Base-by-base conservation (phyloP, 148 eudicot species). In the Fallopia convolvulus region DNA sequence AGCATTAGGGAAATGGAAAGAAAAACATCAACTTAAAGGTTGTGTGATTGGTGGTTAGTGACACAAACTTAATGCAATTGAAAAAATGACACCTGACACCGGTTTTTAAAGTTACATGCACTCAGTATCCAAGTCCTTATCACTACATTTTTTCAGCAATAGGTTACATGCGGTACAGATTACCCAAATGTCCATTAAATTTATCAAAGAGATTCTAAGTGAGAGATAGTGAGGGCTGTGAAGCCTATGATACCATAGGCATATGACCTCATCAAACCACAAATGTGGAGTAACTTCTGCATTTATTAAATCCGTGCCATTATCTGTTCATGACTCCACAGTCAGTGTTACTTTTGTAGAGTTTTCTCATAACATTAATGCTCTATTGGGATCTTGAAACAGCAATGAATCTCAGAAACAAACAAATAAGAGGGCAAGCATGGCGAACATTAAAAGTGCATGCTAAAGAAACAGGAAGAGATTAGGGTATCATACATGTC, bases 401-500 rank as follows among this genome's bases (percentile, higher is more conserved):
- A 10, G 5, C 65, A 11, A 30, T 63, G 70, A 63, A 26, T 63
- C 26, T 20, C 63, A 21, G 30, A 56, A 18, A 56, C 26, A 74
- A n/a, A 50, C 17, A 80, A 61, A 75, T 41, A 21, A 40, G 26
- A 46, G 36, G 30, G 33, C 6, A 73, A 33, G 26, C 56, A 39
- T 49, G 53, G 76, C 23, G 18, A 12, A 52, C n/a, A 30, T 11
- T 26, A 8, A 9, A 26, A 33, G n/a, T 23, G 20, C 14, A 20
- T 20, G 63, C 10, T 4, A 74, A 26, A 14, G 14, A 65, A 65
- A 58, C 17, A 77, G 8, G 70, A 66, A 17, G 32, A 80, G 52
- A 39, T 8, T 39, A 47, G 21, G 26, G 30, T 41, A 4, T 75
- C 92, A 49, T 91, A 94, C 99, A 76, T 86, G 85, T 85, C 92